These are phyloP conservation scores for Xylariales sp. DNA, from an alignment of 2,329 filamentous ascomycete genomes.

Conservation along the genomic window DNA sequence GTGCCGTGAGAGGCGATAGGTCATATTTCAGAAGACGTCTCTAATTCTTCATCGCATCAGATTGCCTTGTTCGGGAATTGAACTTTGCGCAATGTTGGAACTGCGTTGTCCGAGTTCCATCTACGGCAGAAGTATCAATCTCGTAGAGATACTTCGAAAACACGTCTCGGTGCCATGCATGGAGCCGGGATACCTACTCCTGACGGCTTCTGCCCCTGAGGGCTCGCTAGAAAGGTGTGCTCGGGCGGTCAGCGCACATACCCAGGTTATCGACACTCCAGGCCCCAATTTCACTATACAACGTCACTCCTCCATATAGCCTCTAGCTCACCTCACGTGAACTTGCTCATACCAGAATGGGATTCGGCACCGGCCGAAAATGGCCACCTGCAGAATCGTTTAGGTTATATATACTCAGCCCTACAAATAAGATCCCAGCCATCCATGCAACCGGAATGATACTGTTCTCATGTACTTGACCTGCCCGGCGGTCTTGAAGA, in stretches of 20 bases:
- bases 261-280: conserved; percentile 22
- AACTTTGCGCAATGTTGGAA: conserved; percentile 9
- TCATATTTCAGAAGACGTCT: conserved; percentile 31
- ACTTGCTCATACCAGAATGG: conserved; percentile 41
- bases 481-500: conserved; percentile 3
- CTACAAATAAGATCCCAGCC: conserved; percentile 37
- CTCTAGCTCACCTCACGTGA: conserved; percentile 46
- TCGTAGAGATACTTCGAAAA: conserved; percentile 35
- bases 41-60: conserved; percentile 36
- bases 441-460: conserved; percentile 33
- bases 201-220: conserved; percentile 24
- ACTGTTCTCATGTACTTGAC: conserved; percentile 7
- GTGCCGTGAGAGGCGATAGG: conserved; percentile 27
- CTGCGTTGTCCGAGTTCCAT: not conserved
- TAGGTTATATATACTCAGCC: conserved; percentile 40
- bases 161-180: conserved; percentile 23
- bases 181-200: conserved; percentile 41
- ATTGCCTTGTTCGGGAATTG: conserved; percentile 35
- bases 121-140: conserved; percentile 22
- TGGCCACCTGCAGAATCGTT: conserved; percentile 45
- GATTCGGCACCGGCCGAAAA: conserved; percentile 43
- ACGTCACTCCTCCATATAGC: conserved; percentile 29
- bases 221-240: conserved; percentile 24
- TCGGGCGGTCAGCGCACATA: conserved; percentile 26
- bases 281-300: conserved; percentile 17